Evolutionary conservation across 208 protist genomes (phyloP), one percentile per base, ranked within the genome.

Genomic region (Leishmania aethiopica): DNA sequence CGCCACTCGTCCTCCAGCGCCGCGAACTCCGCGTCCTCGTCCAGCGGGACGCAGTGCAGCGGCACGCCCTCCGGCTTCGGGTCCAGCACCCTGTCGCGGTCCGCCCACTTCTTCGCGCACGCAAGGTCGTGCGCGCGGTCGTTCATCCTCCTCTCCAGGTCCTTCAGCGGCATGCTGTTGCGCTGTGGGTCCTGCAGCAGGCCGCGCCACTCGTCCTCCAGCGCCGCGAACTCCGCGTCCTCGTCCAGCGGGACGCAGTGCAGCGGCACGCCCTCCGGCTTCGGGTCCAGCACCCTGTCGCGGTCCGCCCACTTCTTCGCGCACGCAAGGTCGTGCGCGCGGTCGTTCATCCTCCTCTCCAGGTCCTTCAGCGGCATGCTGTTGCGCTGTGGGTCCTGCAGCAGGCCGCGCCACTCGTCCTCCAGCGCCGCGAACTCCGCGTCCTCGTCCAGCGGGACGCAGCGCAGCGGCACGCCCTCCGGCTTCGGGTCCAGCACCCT

Each of bases 231-330:
- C 72, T 77, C 79, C 32, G 67, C 42, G 69, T 90, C 86, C 15
- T 85, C 77, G 73, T 92, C 88, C 59, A 92, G 83, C 28, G 62
- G 47, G 28, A 92, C 76, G 40, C 79, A 71, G 55, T 60, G 77
- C 71, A 92, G 79, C 28, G 83, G 83, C 49, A 93, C 94, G 60
- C 88, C 88, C 71, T 91, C 88, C 25, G 87, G 88, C 70, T 83
- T 75, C 57, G 71, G 69, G 51, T 87, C 86, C 28, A 93, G 80
- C 67, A 90, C 74, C 2, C 78, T 49, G 13, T 84, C 75, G 81
- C 91, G 91, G 69, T 87, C 77, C 28, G 45, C 55, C 75, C 79
- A 78, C 82, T 91, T 88, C 77, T 82, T 79, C 62, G 79, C 88
- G n/a, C 37, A 59, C 22, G 90, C 91, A 1, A 95, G 82, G 75